Conservation (phyloP, 2,329 filamentous ascomycete genomes). For the Nothopassalora personata region DNA sequence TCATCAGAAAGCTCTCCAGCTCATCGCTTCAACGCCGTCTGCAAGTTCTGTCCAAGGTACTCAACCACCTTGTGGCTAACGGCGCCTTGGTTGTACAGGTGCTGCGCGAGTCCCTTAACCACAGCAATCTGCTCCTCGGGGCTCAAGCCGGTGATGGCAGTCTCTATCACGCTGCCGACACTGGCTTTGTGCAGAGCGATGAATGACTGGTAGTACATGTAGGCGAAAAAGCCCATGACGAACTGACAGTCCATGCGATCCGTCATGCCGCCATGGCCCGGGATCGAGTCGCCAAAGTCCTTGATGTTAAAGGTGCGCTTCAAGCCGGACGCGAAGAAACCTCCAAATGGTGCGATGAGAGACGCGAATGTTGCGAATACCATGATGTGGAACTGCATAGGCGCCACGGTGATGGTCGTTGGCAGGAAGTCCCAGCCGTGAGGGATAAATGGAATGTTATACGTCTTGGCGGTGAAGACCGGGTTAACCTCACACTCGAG, state of each 20-base stretch:
- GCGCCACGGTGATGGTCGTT: slow-evolving; percentile 69
- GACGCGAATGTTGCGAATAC: slow-evolving; percentile 90
- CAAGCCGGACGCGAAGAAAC: slow-evolving; percentile 94
- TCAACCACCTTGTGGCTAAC: slow-evolving; percentile 49
- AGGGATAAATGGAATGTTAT: slow-evolving; percentile 55
- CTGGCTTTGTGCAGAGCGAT: slow-evolving; percentile 82
- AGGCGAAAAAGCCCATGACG: slow-evolving; percentile 98
- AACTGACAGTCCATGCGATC: slow-evolving; percentile 99
- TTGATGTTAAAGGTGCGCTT: slow-evolving; percentile 99
- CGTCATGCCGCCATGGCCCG: slow-evolving; percentile 94
- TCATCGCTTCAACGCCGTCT: slow-evolving; percentile 12
- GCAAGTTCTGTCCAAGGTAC: slow-evolving; percentile 30
- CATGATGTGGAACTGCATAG: slow-evolving; percentile 90
- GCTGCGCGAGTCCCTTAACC: slow-evolving; percentile 57
- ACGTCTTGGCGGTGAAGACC: slow-evolving; percentile 75
- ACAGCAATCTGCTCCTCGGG: slow-evolving; percentile 85
- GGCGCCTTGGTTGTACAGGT: slow-evolving; percentile 59
- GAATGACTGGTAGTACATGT: slow-evolving; percentile 96
- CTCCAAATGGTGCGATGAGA: slow-evolving; percentile 92
- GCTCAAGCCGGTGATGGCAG: slow-evolving; percentile 81
- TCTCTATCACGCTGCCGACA: slow-evolving; percentile 82
- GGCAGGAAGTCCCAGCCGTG: slow-evolving; percentile 64
- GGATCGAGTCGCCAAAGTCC: slow-evolving; percentile 97
- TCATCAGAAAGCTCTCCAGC: background rate
- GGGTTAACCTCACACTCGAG: slow-evolving; percentile 87